Evolutionary conservation across 495 filamentous ascomycete species (phyloP).

Genomic region (Neurospora hispaniola): DNA sequence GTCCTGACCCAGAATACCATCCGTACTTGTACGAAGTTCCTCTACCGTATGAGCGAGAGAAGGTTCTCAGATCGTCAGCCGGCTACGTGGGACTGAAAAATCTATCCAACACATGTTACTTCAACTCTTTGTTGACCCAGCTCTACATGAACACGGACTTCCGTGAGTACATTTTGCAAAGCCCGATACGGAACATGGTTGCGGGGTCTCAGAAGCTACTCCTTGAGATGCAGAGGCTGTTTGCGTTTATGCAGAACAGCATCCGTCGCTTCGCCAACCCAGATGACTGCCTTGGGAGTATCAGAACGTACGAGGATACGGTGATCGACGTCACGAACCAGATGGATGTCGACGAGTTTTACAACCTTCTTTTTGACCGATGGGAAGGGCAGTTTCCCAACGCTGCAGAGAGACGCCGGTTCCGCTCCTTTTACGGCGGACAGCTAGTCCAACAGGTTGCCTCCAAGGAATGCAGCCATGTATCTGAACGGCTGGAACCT

Average conservation of each 20-base stretch:
- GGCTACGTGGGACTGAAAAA: conserved; percentile 81
- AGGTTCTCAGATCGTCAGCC: conserved; percentile 59
- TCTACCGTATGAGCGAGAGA: conserved; percentile 51
- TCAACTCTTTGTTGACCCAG: conserved; percentile 92
- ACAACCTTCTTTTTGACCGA: conserved; percentile 82
- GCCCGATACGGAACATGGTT: conserved; percentile 40
- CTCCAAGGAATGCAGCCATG: conserved; percentile 87
- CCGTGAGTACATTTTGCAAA: conserved; percentile 68
- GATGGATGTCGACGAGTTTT: conserved; percentile 98
- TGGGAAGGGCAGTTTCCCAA: conserved; percentile 75
- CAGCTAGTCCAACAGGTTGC: conserved; percentile 91
- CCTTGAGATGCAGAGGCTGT: conserved; percentile 66
- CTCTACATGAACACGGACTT: conserved; percentile 95
- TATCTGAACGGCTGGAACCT: conserved; percentile 79
- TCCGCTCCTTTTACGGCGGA: conserved; percentile 82
- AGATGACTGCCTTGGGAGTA: conserved; percentile 55
- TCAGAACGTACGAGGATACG: conserved; percentile 74
- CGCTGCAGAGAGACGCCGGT: conserved; percentile 55
- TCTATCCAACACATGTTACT: conserved; percentile 92
- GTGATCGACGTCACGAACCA: conserved; percentile 81
- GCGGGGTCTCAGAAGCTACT: conserved; percentile 55
- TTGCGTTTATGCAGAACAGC: conserved; percentile 76
- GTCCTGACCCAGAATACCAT: conserved; percentile 19
- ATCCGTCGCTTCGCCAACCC: conserved; percentile 64
- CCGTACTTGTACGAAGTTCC: conserved; percentile 44